Evolutionary conservation across 2,329 filamentous ascomycete genomes (phyloP), one percentile per base, ranked within the genome.

Genomic region (Colletotrichum noveboracense): DNA sequence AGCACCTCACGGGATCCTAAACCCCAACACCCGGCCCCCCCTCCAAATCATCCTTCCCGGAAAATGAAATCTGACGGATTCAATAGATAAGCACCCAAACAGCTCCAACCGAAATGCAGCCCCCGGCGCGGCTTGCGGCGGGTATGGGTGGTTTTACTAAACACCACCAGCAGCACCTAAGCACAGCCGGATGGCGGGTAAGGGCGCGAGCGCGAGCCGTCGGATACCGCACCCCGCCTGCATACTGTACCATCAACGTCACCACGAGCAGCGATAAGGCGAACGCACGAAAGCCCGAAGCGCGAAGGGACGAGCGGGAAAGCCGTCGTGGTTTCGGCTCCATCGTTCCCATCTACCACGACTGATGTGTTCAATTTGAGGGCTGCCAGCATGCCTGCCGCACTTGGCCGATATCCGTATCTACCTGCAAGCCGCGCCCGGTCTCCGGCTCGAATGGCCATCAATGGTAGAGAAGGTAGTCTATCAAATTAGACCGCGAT

Each of bases 231-330:
- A 48, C 38, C 38, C 43, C n/a, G 43, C n/a, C 43, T 52, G 43
- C n/a, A 52, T 52, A 52, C n/a, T 52, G n/a, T 52, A 52, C 43
- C 43, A 21, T 21, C 43, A 21, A 52, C 43, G 43, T 52, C 43
- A 52, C n/a, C 43, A 52, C n/a, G n/a, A n/a, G 43, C n/a, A 52
- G 43, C 43, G 43, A 52, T 52, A 52, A 52, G n/a, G 43, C 43
- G n/a, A 52, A 52, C 43, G n/a, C 43, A 52, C 43, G 43, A 52
- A 52, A 21, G 43, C n/a, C 43, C 43, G 43, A 52, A 52, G 43
- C 43, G 43, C 43, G 43, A 52, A 21, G 43, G n/a, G n/a, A 52
- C 43, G n/a, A 52, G 43, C 43, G n/a, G n/a, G 43, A 52, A 10
- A 24, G 43, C 12, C 1, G n/a, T 21, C 1, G 43, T 21, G 43